These are phyloP conservation scores for Tuctoria greenei DNA, from an alignment of 176 grass and related monocot genomes.

Conservation along the genomic window DNA sequence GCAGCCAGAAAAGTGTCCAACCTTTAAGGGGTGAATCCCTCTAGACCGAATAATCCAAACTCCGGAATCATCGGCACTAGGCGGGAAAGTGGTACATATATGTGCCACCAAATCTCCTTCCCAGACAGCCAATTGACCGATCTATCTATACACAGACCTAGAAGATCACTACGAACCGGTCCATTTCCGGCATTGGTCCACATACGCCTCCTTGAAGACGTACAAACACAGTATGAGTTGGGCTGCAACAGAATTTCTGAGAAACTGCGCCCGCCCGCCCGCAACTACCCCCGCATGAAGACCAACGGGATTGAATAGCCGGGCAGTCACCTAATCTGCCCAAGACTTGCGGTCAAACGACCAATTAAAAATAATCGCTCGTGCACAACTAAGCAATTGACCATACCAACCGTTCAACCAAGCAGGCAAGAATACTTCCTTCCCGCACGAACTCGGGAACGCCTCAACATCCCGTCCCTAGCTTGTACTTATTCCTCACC, in stretches of 20 bases:
- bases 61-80: not conserved
- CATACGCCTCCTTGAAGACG: not conserved
- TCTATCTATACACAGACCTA: conserved; percentile 1
- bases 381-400: conserved; percentile 31
- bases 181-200: conserved; percentile 18
- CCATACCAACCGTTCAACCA: conserved; percentile 44
- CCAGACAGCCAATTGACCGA: not conserved
- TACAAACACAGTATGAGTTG: conserved; percentile 10
- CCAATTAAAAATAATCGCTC: conserved; percentile 43
- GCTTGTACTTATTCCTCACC: not conserved
- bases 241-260: conserved; percentile 18
- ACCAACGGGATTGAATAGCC: conserved; percentile 19
- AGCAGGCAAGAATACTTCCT: not conserved
- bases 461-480: not conserved
- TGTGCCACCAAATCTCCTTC: not conserved
- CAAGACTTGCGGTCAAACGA: conserved; percentile 29
- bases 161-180: not conserved
- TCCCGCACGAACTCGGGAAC: not conserved
- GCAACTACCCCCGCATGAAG: conserved; percentile 24
- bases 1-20: not conserved
- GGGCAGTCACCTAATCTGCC: conserved; percentile 32
- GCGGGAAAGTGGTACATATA: not conserved
- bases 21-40: conserved; percentile 8
- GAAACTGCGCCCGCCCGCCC: conserved; percentile 13
- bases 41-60: conserved; percentile 9